These are phyloP conservation scores for Xanthoconium separans DNA, from an alignment of 1,284 basidiomycete species.

Conservation along the genomic window DNA sequence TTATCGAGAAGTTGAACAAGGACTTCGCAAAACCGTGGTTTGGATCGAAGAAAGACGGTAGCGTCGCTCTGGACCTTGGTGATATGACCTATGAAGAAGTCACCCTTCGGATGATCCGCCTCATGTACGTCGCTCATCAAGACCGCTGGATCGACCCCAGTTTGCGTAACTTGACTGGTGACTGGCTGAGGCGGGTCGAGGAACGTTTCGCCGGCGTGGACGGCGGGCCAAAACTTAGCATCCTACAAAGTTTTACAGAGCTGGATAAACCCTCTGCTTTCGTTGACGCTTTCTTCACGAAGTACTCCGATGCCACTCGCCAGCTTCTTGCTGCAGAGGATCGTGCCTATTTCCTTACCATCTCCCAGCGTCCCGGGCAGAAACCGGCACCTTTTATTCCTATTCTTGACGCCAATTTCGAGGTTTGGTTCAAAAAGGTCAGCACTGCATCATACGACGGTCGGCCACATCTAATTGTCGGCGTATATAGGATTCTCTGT, in stretches of 20 bases:
- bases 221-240: constrained; percentile 75
- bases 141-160: constrained; percentile 92
- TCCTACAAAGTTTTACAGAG: constrained; percentile 85
- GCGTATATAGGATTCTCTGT: constrained; percentile 80
- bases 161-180: constrained; percentile 93
- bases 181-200: constrained; percentile 96
- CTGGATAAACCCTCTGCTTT: constrained; percentile 84
- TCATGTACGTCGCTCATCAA: constrained; percentile 94
- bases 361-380: constrained; percentile 92
- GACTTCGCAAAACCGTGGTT: constrained; percentile 99
- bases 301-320: constrained; percentile 78
- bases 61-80: constrained; percentile 80
- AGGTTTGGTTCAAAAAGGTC: constrained; percentile 99
- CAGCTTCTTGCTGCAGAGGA: constrained; percentile 96
- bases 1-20: constrained; percentile 90
- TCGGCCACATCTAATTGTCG: constrained; percentile 17
- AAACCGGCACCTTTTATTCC: constrained; percentile 99
- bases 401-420: constrained; percentile 90
- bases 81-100: constrained; percentile 99
- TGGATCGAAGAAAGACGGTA: constrained; percentile 89
- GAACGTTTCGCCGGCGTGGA: constrained; percentile 97
- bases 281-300: constrained; percentile 81
- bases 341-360: constrained; percentile 92
- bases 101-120: constrained; percentile 83
- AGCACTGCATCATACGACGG: constrained; percentile 17